Base-by-base conservation (phyloP, 495 filamentous ascomycete genomes). In the Gamarada debralockiae region DNA sequence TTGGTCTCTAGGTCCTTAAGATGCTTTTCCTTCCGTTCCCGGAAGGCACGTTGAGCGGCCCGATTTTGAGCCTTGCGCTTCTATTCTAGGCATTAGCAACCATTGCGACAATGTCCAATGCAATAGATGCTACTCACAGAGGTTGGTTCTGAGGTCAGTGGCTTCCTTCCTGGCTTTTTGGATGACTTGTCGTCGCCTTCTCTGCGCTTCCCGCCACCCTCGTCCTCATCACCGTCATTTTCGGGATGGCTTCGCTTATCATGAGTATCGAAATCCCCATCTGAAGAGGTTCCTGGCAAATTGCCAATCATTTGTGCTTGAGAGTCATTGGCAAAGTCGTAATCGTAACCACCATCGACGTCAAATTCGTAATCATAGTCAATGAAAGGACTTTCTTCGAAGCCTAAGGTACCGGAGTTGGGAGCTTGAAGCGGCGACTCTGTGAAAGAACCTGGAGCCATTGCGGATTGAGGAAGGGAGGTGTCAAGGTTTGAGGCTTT, bases 61-160 rank as follows among this genome's bases (percentile, higher is more conserved):
- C 93, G 86, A 60, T 99, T 99, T 65, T 99, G 93, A 10, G 95
- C 93, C 72, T 99, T 99, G 58, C 93, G 89, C 74, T 99, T 99
- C 92, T 97, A 60, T 31, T 18, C 53, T 52, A 21, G 6, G 2
- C 31, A 68, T 87, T 68, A 60, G 42, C 20, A 40, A 14, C 48
- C 53, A 47, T 52, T 55, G 47, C 41, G 47, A 45, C 37, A 38
- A 47, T 23, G 31, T 14, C 36, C 20, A 29, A 31, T 22, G 20
- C 9, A 27, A 13, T 45, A 25, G 8, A 18, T 37, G 22, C 27
- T 52, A 76, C 90, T 74, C 84, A 97, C 92, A 56, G 93, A 93
- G 52, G 90, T 97, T 10, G 93, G 93, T 58, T 99, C 93, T 33
- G 87, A 90, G 42, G 88, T 97, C 62, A 99, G 73, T 17, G 92